Evolutionary conservation across 2,329 filamentous ascomycete genomes (phyloP).

Genomic region (Aspergillus hortae): DNA sequence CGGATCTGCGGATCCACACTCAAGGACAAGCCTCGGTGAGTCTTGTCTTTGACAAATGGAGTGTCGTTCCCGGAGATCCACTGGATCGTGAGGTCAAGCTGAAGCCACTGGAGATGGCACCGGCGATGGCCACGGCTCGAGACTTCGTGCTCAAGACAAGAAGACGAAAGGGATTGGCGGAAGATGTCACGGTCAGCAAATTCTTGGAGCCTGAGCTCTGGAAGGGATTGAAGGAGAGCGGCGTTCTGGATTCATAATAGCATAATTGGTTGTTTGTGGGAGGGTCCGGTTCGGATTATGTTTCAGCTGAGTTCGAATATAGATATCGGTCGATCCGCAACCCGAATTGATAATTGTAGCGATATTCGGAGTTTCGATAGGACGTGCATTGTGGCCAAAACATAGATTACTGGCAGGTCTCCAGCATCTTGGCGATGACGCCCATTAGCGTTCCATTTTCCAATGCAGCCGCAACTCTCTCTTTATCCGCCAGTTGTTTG

Average conservation of each 20-base stretch:
- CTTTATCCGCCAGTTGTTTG: constrained; percentile 95
- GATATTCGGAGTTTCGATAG: too few relatives aligned
- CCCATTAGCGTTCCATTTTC: constrained; percentile 89
- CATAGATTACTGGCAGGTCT: constrained; percentile 63
- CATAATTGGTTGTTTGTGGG: constrained; percentile 2
- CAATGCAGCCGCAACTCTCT: constrained; percentile 87
- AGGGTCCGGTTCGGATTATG: background rate
- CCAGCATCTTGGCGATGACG: constrained; percentile 89
- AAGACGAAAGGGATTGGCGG: constrained; percentile 85
- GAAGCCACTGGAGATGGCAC: constrained; percentile 80
- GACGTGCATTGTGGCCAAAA: background rate
- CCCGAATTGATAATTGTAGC: too few relatives aligned
- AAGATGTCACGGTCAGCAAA: constrained; percentile 93
- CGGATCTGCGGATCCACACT: constrained; percentile 91
- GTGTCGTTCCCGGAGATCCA: constrained; percentile 90
- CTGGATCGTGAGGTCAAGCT: constrained; percentile 82
- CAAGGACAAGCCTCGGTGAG: constrained; percentile 88
- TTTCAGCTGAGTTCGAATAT: background rate
- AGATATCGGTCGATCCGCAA: background rate
- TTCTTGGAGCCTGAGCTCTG: constrained; percentile 96
- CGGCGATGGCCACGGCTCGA: constrained; percentile 81
- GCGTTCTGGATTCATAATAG: constrained; percentile 65
- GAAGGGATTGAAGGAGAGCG: constrained; percentile 80
- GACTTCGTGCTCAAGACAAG: constrained; percentile 98
- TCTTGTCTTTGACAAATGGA: constrained; percentile 94